These are phyloP conservation scores for Cenchrus fungigraminus DNA, from an alignment of 176 grass and related monocot species.

Conservation along the genomic window DNA sequence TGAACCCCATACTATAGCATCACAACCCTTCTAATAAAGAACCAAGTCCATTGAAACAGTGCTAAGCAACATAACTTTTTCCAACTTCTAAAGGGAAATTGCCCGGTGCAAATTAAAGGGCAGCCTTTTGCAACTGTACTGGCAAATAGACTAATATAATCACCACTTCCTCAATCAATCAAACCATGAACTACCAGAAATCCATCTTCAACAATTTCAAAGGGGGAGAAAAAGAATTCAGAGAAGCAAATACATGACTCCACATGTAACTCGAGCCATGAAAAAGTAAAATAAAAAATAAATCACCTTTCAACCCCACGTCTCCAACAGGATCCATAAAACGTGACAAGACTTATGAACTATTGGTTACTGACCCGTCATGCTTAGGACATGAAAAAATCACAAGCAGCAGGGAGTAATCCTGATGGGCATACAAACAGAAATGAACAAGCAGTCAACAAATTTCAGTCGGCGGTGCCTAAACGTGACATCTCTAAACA, in stretches of 20 bases:
- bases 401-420: not conserved
- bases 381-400: not conserved
- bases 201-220: not conserved
- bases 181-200: not conserved
- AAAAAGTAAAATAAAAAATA: not conserved
- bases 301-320: not conserved
- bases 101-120: not conserved
- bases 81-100: not conserved
- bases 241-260: not conserved
- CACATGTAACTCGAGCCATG: not conserved
- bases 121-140: not conserved
- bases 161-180: not conserved
- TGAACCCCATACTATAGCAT: not conserved
- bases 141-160: not conserved
- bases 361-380: not conserved
- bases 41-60: not conserved
- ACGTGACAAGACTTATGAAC: not conserved
- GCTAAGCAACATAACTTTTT: not conserved
- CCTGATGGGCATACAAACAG: not conserved
- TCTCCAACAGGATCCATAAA: not conserved
- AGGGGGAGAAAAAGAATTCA: not conserved
- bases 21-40: not conserved
- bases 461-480: not conserved
- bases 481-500: not conserved
- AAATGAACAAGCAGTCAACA: not conserved